Base-by-base conservation (phyloP, 179 eudicot genomes). In the Nepenthes alata region DNA sequence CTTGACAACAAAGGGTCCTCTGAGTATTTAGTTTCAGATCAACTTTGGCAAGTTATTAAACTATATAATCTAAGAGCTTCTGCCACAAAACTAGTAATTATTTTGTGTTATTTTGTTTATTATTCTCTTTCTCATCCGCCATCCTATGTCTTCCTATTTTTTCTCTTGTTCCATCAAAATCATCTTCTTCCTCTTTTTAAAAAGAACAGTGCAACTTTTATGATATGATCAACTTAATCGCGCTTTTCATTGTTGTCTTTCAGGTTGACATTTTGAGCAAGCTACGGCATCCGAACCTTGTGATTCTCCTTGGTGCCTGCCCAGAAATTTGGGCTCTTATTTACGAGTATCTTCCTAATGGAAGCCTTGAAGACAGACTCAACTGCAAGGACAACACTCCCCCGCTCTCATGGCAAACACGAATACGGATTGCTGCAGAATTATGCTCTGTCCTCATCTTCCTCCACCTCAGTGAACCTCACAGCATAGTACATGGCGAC, bases 291-390 rank as follows among this genome's bases (percentile, higher is more conserved):
- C 98, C 95, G 13, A 84, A 91, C 76, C 49, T 91, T 63, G 78
- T 88, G 59, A 81, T 87, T 55, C 86, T 91, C 37, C 70, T 91
- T 9, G 98, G 98, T 65, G 73, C 87, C 58, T 88, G 98, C 78
- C 80, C 85, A 0, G 86, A 86, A 60, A 74, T 78, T 2, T 75
- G 77, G 63, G 61, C 83, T 63, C 84, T 91, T 8, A 55, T 91
- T 25, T 88, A 91, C 14, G 98, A 88, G 76, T 91, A 81, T 69
- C 81, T 82, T 61, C 84, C 87, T 9, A 78, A 81, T 16, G 96
- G 97, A 74, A 88, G 85, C 83, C 94, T 91, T 34, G 91, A 84
- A 65, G 96, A 91, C 61, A 85, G 94, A 48, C 88, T 91, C 37
- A 60, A 6, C 62, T 86, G 96, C 77, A 84, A 71, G 72, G 77